Evolutionary conservation across 306 rosid genomes (phyloP).

Genomic region (Vigna angularis): DNA sequence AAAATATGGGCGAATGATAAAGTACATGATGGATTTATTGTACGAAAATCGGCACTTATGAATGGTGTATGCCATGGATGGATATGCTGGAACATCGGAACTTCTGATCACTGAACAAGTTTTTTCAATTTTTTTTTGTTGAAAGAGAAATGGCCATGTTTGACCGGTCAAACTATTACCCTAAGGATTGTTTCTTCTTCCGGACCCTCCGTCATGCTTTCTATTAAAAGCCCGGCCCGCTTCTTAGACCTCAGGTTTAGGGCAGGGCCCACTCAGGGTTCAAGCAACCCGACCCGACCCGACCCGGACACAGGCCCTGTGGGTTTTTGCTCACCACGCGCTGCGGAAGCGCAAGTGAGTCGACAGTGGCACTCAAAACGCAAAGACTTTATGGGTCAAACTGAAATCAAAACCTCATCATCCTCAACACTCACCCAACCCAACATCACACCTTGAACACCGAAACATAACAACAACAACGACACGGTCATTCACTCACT

Average conservation of each 20-base stretch:
- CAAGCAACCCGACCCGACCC: constrained; percentile 28
- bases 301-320: not conserved
- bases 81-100: not conserved
- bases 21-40: not conserved
- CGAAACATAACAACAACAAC: constrained; percentile 14
- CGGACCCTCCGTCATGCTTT: constrained; percentile 28
- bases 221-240: constrained; percentile 40
- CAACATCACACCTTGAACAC: constrained; percentile 22
- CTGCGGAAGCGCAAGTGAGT: constrained; percentile 1
- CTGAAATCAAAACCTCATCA: constrained; percentile 54
- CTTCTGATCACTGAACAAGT: constrained; percentile 1
- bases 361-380: constrained; percentile 11
- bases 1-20: not conserved
- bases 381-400: constrained; percentile 49
- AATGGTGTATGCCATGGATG: not conserved
- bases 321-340: constrained; percentile 23
- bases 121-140: constrained; percentile 2
- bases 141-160: constrained; percentile 22
- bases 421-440: constrained; percentile 35
- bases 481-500: not conserved
- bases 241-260: constrained; percentile 23
- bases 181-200: not conserved
- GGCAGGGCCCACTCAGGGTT: constrained; percentile 33
- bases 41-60: constrained; percentile 20
- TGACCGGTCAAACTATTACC: constrained; percentile 40